Evolutionary conservation across 2,329 filamentous ascomycete species (phyloP), one percentile per base, ranked within the genome.

Genomic region (Cordyceps militaris): DNA sequence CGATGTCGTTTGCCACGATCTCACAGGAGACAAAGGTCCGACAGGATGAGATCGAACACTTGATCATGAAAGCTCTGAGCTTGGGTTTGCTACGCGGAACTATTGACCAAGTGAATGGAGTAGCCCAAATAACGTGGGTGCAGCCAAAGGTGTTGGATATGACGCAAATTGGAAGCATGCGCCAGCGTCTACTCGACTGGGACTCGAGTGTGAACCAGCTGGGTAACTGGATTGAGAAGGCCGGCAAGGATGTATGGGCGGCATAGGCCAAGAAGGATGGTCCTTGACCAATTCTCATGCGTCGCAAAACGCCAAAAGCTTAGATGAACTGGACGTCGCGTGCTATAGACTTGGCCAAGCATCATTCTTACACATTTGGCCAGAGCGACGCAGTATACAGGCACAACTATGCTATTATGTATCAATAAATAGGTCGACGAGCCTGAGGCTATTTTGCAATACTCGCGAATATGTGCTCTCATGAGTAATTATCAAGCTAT

Each of bases 51-150:
- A 97, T 99, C 65, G 94, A 99, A 79, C 93, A 97, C 72, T 77
- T 99, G 63, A 89, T 99, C 67, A 99, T 99, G 94, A 97, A 97
- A 80, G 94, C 94, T n/a, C 76, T 99, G 66, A 97, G 92, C 69
- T 75, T 99, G 65, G 94, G 94, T 1, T 78, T 99, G 65, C 77
- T 99, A 64, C 84, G 88, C 64, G 94, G 94, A 47, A 94, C 89
- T 58, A 97, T 99, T 66, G 94, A 99, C 72, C 93, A 99, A 76
- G 94, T 99, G 32, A 91, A 91, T 49, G 87, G 92, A 73, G 85
- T 97, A 64, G 94, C 94, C 44, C 85, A 92, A 70, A 97, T 99
- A 74, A 93, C 93, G 67, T 99, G 94, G 94, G 94, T 99, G 59
- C 94, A 99, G 77, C 94, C 94, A 23, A 97, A 97, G 82, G 92